These are phyloP conservation scores for Rhodocollybia butyracea DNA, from an alignment of 768 basidiomycete species.

Conservation along the genomic window DNA sequence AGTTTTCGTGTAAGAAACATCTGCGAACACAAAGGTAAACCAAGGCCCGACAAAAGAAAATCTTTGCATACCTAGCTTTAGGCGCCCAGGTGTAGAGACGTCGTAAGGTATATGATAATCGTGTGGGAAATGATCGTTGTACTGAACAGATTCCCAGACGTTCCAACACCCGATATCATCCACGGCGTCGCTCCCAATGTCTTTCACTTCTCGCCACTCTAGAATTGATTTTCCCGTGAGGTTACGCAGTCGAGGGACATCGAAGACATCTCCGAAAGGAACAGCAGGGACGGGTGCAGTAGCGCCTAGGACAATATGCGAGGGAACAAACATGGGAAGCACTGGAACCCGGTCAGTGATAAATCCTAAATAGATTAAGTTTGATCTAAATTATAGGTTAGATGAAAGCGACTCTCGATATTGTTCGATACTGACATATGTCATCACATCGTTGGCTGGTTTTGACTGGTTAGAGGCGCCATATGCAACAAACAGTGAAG, in stretches of 20 bases:
- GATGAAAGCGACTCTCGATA: background rate
- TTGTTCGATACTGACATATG: slow-evolving; percentile 41
- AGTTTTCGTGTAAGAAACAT: slow-evolving; percentile 50
- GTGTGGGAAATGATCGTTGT: slow-evolving; percentile 36
- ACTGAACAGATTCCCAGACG: slow-evolving; percentile 45
- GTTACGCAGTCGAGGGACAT: slow-evolving; percentile 49
- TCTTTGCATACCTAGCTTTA: slow-evolving; percentile 38
- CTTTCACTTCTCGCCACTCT: slow-evolving; percentile 66
- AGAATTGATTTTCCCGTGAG: slow-evolving; percentile 44
- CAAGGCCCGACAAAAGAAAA: background rate
- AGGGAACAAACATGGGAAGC: slow-evolving; percentile 54
- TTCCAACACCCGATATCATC: slow-evolving; percentile 61
- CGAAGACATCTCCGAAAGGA: slow-evolving; percentile 59
- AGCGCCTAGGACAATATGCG: slow-evolving; percentile 43
- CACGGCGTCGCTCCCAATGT: slow-evolving; percentile 31
- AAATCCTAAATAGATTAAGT: slow-evolving; percentile 56
- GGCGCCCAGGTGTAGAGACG: slow-evolving; percentile 32
- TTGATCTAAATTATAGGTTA: slow-evolving; percentile 22
- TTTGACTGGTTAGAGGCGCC: slow-evolving; percentile 7
- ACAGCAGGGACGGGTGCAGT: slow-evolving; percentile 38
- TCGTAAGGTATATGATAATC: no score
- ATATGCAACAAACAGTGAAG: background rate
- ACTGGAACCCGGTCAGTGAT: slow-evolving; percentile 61
- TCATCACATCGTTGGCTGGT: slow-evolving; percentile 81
- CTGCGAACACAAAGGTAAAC: slow-evolving; percentile 22